Evolutionary conservation across 176 grass and related monocot genomes (phyloP), one percentile per base, ranked within the genome.

Genomic region (Oryza glumipatula): DNA sequence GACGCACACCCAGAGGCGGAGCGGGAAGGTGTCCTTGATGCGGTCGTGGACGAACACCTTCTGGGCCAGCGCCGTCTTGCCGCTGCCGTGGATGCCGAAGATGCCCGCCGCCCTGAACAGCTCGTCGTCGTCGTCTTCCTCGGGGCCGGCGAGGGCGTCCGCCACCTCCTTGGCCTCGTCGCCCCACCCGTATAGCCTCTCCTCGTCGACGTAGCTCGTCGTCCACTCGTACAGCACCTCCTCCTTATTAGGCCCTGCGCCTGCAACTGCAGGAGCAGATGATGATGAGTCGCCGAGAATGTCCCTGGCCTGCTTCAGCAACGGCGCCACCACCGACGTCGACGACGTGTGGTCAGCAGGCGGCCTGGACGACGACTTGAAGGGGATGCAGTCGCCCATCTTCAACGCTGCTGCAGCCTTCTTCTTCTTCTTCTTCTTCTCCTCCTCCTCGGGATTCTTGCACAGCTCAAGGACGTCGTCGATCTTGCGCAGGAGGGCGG

Each of bases 1-100:
- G 2, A 91, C 89, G 77, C 85, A 91, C 0, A 91, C 89, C 85
- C 85, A 91, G 7, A 91, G 89, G 9, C 85, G 65, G 70, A 91
- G 52, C 22, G 82, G 85, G 89, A 91, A 91, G 65, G 69, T 43
- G 85, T 91, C 89, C 85, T 91, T 91, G 71, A 80, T 63, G 65
- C 35, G 70, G 61, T 81, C 85, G 82, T 91, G 85, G n/a, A 88
- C 82, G 67, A 91, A 91, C 69, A 81, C 89, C 81, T 77, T 85
- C 76, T 77, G 64, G 21, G 89, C 89, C 81, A 91, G 77, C 72
- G 85, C 81, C 75, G 89, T 91, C 85, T 91, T 91, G 76, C 89
- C 89, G 81, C 89, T 88, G 51, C 89, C 81, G 56, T 88, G 77
- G 71, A 84, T 46, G 51, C 89, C 89, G 0, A 58, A 65, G 85